Evolutionary conservation across 179 eudicot genomes (phyloP).

Genomic region (Patellifolia procumbens): DNA sequence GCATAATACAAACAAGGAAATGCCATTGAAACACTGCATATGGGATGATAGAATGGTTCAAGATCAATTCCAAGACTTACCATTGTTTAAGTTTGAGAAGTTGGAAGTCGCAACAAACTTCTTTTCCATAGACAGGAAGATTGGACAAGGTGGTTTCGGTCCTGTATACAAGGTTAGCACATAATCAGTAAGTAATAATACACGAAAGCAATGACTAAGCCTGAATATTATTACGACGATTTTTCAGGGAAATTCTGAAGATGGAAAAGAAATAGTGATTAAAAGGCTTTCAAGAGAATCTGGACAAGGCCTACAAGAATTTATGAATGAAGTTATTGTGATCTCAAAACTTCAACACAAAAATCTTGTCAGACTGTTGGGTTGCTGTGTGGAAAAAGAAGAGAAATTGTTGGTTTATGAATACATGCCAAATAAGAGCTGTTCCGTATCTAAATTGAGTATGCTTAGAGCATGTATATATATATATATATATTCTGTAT

Average conservation of each 20-base stretch:
- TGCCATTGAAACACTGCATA: too few relatives aligned
- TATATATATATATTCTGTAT: too few relatives aligned
- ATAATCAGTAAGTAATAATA: too few relatives aligned
- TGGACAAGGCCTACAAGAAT: constrained; percentile 46
- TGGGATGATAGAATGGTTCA: too few relatives aligned
- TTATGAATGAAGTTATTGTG: constrained; percentile 39
- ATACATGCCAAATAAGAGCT: constrained; percentile 45
- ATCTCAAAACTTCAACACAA: constrained; percentile 49
- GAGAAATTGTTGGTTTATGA: constrained; percentile 44
- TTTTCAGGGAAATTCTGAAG: constrained; percentile 34
- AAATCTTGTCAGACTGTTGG: constrained; percentile 45
- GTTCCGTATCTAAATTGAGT: too few relatives aligned
- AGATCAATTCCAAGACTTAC: too few relatives aligned
- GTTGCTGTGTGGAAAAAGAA: constrained; percentile 43
- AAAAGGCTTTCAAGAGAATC: constrained; percentile 44
- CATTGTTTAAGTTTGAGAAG: constrained; percentile 7
- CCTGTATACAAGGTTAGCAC: constrained; percentile 42
- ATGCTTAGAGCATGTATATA: too few relatives aligned
- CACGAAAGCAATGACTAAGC: too few relatives aligned
- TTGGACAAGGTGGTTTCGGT: constrained; percentile 42
- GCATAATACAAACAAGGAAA: too few relatives aligned
- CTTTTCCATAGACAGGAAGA: constrained; percentile 33
- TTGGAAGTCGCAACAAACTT: constrained; percentile 27
- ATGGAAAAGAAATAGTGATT: constrained; percentile 39
- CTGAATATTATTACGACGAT: too few relatives aligned